Evolutionary conservation across 75 land plant species (phyloP).

Genomic region (Azolla pinnata): DNA sequence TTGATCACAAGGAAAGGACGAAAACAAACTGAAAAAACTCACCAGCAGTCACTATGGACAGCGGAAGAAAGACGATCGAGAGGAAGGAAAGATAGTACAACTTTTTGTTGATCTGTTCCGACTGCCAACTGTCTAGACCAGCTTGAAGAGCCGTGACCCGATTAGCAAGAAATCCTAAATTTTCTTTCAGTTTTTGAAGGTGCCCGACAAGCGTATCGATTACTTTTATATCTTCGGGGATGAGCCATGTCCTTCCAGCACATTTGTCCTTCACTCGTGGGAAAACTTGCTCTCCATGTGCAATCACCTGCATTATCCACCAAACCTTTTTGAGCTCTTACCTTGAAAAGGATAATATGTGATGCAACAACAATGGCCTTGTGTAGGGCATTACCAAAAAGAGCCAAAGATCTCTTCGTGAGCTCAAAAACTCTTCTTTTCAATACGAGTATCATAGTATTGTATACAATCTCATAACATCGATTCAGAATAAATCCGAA

Average conservation of each 20-base stretch:
- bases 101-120: conserved; percentile 84
- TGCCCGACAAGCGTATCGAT: conserved; percentile 63
- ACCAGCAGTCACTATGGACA: conserved; percentile 89
- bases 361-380: too few species aligned
- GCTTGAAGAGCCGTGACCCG: conserved; percentile 85
- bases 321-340: not conserved
- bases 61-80: conserved; percentile 77
- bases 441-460: too few species aligned
- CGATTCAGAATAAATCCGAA: too few species aligned
- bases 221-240: conserved; percentile 39
- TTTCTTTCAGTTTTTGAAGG: conserved; percentile 75
- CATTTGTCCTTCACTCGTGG: conserved; percentile 82
- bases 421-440: too few species aligned
- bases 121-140: conserved; percentile 90
- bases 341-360: too few species aligned
- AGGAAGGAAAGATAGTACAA: conserved; percentile 81
- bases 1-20: not conserved
- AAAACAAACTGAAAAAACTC: conserved; percentile 2
- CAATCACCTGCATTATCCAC: conserved; percentile 42
- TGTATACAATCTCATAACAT: too few species aligned
- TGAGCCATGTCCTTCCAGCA: conserved; percentile 52
- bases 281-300: conserved; percentile 90
- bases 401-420: too few species aligned
- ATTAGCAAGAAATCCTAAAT: conserved; percentile 70
- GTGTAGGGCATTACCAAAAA: too few species aligned